Evolutionary conservation across 257 asterid genomes (phyloP), one percentile per base, ranked within the genome.

Genomic region (Sherardia arvensis): DNA sequence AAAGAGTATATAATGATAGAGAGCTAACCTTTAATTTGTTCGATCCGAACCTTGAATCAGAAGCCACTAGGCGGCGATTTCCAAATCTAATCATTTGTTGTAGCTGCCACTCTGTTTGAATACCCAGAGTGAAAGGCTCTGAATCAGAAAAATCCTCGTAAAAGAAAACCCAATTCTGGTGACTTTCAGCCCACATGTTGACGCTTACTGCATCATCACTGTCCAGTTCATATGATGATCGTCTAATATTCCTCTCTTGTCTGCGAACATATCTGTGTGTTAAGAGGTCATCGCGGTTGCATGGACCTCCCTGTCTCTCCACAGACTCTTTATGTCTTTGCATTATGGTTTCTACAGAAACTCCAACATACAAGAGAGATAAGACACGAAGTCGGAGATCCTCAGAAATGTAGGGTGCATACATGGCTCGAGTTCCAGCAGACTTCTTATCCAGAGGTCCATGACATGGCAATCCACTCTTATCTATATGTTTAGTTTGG

Each of bases 91-190:
- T 93, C 95, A 93, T 85, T 69, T 90, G 99, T 67, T 90, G 99
- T 81, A 93, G 79, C 80, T 93, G 99, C 97, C 99, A 93, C 63
- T 93, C 99, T 36, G 97, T 85, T 76, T 93, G 99, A 75, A 93
- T 90, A 26, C 99, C 99, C 75, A 93, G 75, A 67, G 77, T 76
- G 51, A 85, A 84, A 73, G 99, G 91, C 59, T 75, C 88, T 18
- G 95, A 81, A 76, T 87, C 89, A 56, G 96, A 85, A 75, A 87
- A 84, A 67, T 89, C 87, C 79, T 90, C 80, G 55, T 81, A 87
- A 81, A 82, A 93, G 91, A 93, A 93, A 65, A 93, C 78, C 45
- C 73, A 80, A 73, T 68, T 80, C 75, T 72, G 94, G 75, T 90
- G 91, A 79, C 77, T 78, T 67, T 81, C 84, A 68, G 81, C 95